These are phyloP conservation scores for Lepidium didymum DNA, from an alignment of 345 rosid species.

Conservation along the genomic window DNA sequence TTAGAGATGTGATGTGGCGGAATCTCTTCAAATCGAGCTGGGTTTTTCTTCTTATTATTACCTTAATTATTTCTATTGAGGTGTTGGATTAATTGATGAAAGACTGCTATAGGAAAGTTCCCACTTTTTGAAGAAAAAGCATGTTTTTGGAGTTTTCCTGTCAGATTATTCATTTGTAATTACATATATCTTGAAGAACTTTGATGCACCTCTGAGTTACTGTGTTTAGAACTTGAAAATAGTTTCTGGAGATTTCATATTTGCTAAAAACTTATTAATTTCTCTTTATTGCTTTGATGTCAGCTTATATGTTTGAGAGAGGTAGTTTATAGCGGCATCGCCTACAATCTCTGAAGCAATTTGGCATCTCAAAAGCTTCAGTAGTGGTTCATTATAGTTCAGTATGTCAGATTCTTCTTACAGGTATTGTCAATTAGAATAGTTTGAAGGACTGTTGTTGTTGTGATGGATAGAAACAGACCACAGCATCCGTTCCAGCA, in stretches of 20 bases:
- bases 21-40: slow-evolving; percentile 17
- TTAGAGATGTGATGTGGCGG: not conserved
- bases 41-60: not conserved
- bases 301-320: not conserved
- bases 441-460: slow-evolving; percentile 5
- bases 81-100: slow-evolving; percentile 12
- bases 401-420: slow-evolving; percentile 11
- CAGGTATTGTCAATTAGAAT: not conserved
- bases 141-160: slow-evolving; percentile 16
- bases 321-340: not conserved
- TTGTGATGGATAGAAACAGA: slow-evolving; percentile 48
- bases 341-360: slow-evolving; percentile 13
- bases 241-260: not conserved
- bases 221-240: not conserved
- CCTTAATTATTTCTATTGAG: not conserved
- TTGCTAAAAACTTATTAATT: not conserved
- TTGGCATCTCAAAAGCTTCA: slow-evolving; percentile 1
- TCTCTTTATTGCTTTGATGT: not conserved
- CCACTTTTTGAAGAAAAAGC: slow-evolving; percentile 3
- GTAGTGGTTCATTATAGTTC: not conserved
- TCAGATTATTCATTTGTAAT: slow-evolving; percentile 2
- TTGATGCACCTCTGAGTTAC: not conserved
- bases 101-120: not conserved
- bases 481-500: slow-evolving; percentile 36
- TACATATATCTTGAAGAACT: not conserved